These are phyloP conservation scores for Basidiobolus meristosporus DNA, from an alignment of 371 early-diverging fungal species.

Conservation along the genomic window DNA sequence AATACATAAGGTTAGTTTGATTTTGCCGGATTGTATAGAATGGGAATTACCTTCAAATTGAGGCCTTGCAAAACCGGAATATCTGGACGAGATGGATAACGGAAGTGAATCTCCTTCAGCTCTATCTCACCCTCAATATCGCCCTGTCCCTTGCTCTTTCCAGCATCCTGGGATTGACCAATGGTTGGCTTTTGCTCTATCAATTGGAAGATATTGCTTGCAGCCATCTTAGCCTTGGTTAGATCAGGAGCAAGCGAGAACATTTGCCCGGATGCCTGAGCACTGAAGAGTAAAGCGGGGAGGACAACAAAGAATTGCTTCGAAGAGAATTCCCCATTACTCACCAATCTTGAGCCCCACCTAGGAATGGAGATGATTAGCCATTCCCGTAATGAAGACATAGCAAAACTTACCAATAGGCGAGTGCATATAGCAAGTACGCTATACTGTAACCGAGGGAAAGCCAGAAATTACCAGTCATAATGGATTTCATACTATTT, in stretches of 20 bases:
- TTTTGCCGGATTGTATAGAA: too few species aligned
- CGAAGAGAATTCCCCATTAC: slow-evolving; percentile 6
- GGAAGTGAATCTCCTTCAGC: slow-evolving; percentile 45
- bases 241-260: slow-evolving; percentile 21
- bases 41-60: slow-evolving; percentile 29
- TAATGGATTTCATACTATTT: background rate
- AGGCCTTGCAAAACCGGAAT: slow-evolving; percentile 34
- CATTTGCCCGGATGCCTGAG: background rate
- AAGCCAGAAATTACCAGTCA: too few species aligned
- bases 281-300: background rate
- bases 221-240: slow-evolving; percentile 74
- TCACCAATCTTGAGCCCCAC: slow-evolving; percentile 26
- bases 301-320: slow-evolving; percentile 6
- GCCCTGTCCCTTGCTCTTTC: slow-evolving; percentile 22
- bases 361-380: too few species aligned
- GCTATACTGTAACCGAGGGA: slow-evolving; percentile 55
- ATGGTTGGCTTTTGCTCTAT: slow-evolving; percentile 36
- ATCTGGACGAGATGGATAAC: slow-evolving; percentile 45
- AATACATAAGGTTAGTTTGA: too few species aligned
- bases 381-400: too few species aligned
- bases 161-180: slow-evolving; percentile 7
- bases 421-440: slow-evolving; percentile 58
- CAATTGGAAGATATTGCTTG: slow-evolving; percentile 43
- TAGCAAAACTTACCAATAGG: slow-evolving; percentile 28
- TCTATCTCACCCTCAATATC: slow-evolving; percentile 26